Percentiles rank a stretch among this genome's conserved stretches.
These are phyloP conservation scores for Thinopyrum elongatum DNA, from an alignment of 176 grass and related monocot genomes.

Conservation along the genomic window DNA sequence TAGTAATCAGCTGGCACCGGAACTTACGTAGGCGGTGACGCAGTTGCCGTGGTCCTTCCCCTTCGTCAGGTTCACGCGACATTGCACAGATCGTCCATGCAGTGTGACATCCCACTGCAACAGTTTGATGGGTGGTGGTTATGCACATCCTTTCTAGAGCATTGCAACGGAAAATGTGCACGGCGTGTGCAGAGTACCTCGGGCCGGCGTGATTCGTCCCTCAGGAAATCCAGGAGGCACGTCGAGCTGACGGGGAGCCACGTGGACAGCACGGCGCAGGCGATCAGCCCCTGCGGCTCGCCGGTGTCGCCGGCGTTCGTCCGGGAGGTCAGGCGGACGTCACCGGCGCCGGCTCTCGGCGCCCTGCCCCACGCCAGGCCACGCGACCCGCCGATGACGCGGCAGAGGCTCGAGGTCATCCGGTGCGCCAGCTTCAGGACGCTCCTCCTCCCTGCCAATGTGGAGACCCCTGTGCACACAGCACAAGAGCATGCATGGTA, in stretches of 20 bases:
- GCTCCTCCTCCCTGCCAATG: constrained; percentile 75
- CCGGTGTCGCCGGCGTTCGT: constrained; percentile 54
- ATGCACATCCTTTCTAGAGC: neutral
- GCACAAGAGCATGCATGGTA: neutral
- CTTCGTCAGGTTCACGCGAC: constrained; percentile 51
- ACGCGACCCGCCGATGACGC: constrained; percentile 42
- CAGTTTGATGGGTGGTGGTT: neutral
- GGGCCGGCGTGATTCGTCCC: constrained; percentile 51
- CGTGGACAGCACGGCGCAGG: constrained; percentile 54
- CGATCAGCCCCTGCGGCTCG: constrained; percentile 67
- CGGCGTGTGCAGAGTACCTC: constrained; percentile 21
- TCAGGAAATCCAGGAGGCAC: constrained; percentile 53
- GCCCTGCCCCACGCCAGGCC: constrained; percentile 42
- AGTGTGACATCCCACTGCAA: constrained; percentile 69
- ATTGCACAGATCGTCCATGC: constrained; percentile 23
- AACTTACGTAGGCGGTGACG: constrained; percentile 58
- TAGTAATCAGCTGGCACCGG: neutral
- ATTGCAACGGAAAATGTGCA: neutral
- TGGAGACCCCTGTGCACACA: constrained; percentile 49
- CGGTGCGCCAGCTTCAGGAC: constrained; percentile 72
- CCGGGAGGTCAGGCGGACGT: constrained; percentile 45
- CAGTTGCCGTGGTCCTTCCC: constrained; percentile 76
- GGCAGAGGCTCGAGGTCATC: constrained; percentile 59
- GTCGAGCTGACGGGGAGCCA: constrained; percentile 56
- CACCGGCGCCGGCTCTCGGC: constrained; percentile 17